A percentile compares a stretch with the other conserved stretches of the same genome.
Conservation (phyloP, 805 yeast species). For the Ogataea henricii region DNA sequence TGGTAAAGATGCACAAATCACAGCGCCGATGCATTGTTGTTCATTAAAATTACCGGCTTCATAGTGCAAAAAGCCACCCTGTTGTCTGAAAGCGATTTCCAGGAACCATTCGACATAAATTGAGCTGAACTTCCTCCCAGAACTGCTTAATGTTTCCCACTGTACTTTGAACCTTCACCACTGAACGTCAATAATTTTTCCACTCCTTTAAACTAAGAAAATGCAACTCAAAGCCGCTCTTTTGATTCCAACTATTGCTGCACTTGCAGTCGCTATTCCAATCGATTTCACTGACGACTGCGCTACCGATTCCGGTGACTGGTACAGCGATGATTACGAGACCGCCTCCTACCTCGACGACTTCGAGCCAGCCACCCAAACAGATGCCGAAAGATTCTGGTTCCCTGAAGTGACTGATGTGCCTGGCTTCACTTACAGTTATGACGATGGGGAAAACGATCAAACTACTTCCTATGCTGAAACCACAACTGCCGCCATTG, state of each 20-base stretch:
- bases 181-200: background rate
- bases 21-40: background rate
- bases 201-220: background rate
- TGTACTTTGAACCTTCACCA: background rate
- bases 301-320: background rate
- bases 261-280: conserved; percentile 10
- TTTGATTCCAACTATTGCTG: conserved; percentile 6
- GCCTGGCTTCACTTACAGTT: background rate
- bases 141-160: background rate
- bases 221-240: conserved; percentile 13
- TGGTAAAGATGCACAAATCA: background rate
- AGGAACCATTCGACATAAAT: background rate
- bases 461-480: background rate
- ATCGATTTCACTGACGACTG: conserved; percentile 5
- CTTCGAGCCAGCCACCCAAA: background rate
- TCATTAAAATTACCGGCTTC: background rate
- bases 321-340: background rate
- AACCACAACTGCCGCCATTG: background rate
- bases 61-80: background rate
- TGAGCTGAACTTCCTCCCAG: background rate
- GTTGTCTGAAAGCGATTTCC: background rate
- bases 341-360: background rate
- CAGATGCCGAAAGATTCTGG: background rate
- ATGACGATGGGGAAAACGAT: background rate
- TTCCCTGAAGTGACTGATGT: background rate